phyloP scores from a whole-genome alignment of 768 basidiomycete species.

The Termitomyces sp. region DNA sequence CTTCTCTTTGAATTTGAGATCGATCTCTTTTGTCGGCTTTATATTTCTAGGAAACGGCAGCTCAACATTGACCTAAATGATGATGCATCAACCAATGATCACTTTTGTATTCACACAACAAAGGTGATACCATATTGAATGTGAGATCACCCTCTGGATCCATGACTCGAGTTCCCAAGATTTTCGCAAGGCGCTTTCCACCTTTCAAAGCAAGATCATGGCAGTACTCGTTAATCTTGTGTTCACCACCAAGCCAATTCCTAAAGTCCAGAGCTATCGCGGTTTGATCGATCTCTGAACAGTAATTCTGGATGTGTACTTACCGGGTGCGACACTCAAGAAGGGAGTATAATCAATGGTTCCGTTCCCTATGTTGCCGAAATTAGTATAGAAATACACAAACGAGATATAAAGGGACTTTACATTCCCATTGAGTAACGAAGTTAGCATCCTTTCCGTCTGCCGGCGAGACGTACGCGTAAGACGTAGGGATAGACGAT shows the following conservation, averaged over 20 bases:
- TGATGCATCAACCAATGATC: background rate
- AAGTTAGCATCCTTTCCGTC: slow-evolving; percentile 35
- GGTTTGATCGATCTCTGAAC: background rate
- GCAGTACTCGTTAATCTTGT: slow-evolving; percentile 71
- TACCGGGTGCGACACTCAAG: slow-evolving; percentile 50
- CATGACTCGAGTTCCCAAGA: slow-evolving; percentile 63
- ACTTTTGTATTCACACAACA: background rate
- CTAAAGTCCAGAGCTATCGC: slow-evolving; percentile 71
- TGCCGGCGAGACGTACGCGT: slow-evolving; percentile 41
- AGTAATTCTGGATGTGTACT: background rate
- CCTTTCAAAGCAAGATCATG: slow-evolving; percentile 68
- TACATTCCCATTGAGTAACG: slow-evolving; percentile 40
- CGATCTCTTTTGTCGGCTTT: slow-evolving; percentile 17
- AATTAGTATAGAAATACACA: background rate
- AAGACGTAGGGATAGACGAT: slow-evolving; percentile 57
- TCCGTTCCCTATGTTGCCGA: slow-evolving; percentile 43
- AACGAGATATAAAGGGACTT: background rate
- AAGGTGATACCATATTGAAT: slow-evolving; percentile 63
- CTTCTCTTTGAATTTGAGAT: slow-evolving; percentile 24
- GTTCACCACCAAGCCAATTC: slow-evolving; percentile 76
- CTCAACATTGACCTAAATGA: slow-evolving; percentile 35
- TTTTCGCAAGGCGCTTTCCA: slow-evolving; percentile 56
- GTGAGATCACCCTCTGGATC: slow-evolving; percentile 64
- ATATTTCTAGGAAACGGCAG: slow-evolving; percentile 32
- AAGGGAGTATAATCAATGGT: slow-evolving; percentile 50